A percentile compares a stretch with the other conserved stretches of the same genome.
phyloP scores from a whole-genome alignment of 495 filamentous ascomycete genomes.

The Lasiosphaeris hirsuta region DNA sequence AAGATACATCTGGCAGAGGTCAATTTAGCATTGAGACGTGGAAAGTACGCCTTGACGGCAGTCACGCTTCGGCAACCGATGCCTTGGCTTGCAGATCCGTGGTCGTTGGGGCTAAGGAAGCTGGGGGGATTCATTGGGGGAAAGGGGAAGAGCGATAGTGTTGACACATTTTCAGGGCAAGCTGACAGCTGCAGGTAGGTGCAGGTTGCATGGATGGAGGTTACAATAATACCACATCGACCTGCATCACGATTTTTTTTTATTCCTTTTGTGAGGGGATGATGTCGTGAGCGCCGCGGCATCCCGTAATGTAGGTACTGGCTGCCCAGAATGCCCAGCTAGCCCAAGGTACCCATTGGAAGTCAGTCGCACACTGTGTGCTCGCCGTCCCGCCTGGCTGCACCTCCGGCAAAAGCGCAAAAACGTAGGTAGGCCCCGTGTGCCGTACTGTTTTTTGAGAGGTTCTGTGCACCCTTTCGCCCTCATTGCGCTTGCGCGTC shows the following conservation, averaged over 20 bases:
- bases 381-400: not conserved
- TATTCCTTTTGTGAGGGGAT: too few relatives aligned
- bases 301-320: too few relatives aligned
- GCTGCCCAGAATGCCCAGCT: too few relatives aligned
- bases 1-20: not conserved
- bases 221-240: too few relatives aligned
- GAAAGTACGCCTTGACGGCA: conserved; percentile 19
- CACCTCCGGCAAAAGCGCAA: conserved; percentile 6
- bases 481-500: conserved; percentile 7
- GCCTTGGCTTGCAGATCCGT: conserved; percentile 30
- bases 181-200: not conserved
- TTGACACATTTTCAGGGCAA: not conserved
- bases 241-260: too few relatives aligned
- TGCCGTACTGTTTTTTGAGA: too few relatives aligned
- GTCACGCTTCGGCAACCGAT: conserved; percentile 16
- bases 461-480: too few relatives aligned
- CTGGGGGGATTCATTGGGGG: conserved; percentile 14
- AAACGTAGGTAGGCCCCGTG: not conserved
- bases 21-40: conserved; percentile 15
- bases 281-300: too few relatives aligned
- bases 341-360: too few relatives aligned
- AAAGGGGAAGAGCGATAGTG: not conserved
- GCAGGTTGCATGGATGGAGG: not conserved
- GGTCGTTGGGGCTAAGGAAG: conserved; percentile 12
- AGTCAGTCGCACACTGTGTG: not conserved